A percentile compares a stretch with the other conserved stretches of the same genome.
Conservation (phyloP, 345 rosid genomes). For the rapeseed (Brassica napus) region Da-Ae NC_063445.1:34891001-34891500, state of each 20-base stretch:
- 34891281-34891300: slow-evolving; percentile 13
- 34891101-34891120: not conserved
- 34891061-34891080: too few relatives aligned
- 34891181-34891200: slow-evolving; percentile 38
- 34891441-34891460: not conserved
- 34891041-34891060: not conserved
- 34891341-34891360: not conserved
- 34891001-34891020: slow-evolving; percentile 28
- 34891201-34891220: slow-evolving; percentile 10
- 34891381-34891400: not conserved
- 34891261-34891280: slow-evolving; percentile 27
- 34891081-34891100: too few relatives aligned
- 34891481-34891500: not conserved
- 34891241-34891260: not conserved
- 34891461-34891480: not conserved
- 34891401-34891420: not conserved
- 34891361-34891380: not conserved
- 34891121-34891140: not conserved
- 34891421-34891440: not conserved
- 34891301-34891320: not conserved
- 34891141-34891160: slow-evolving; percentile 37
- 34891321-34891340: not conserved
- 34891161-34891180: slow-evolving; percentile 36
- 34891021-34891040: slow-evolving; percentile 24
- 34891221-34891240: slow-evolving; percentile 5